Evolutionary conservation across 768 basidiomycete genomes (phyloP).

Genomic region (Tulasnella sp.): DNA sequence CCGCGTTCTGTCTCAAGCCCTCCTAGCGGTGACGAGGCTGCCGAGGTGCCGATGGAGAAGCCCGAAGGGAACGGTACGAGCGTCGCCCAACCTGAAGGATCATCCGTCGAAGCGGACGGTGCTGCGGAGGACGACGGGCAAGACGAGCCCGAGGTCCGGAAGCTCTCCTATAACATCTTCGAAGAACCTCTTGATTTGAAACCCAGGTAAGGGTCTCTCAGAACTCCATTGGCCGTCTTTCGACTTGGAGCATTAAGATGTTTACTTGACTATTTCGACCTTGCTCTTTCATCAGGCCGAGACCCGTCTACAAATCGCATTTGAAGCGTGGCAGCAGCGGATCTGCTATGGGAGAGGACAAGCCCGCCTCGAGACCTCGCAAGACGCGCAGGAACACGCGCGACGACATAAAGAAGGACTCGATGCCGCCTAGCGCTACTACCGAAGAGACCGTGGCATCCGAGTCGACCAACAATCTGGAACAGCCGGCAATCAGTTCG

Average conservation of each 20-base stretch:
- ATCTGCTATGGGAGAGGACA: conserved; percentile 2
- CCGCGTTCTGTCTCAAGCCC: background rate
- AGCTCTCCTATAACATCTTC: conserved; percentile 1
- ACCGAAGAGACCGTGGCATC: background rate
- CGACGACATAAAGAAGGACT: conserved; percentile 4
- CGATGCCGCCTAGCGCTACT: background rate
- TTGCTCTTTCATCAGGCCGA: conserved; percentile 1
- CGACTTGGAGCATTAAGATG: too few relatives aligned
- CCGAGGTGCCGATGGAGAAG: background rate
- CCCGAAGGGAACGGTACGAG: background rate
- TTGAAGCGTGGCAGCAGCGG: conserved; percentile 13
- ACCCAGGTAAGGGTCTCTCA: too few relatives aligned
- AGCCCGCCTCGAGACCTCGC: background rate
- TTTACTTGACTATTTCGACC: too few relatives aligned
- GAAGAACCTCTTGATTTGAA: conserved; percentile 13
- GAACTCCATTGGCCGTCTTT: too few relatives aligned
- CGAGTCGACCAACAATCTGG: background rate
- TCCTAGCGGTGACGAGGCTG: background rate
- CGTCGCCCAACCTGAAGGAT: background rate
- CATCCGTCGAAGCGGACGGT: background rate
- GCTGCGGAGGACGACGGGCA: background rate
- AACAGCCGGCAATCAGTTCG: too few relatives aligned
- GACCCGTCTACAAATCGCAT: conserved; percentile 11
- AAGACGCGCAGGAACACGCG: conserved; percentile 2
- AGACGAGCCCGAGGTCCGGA: background rate